Conservation (phyloP, 768 basidiomycete genomes). For the Guyanaporus albipodus region DNA sequence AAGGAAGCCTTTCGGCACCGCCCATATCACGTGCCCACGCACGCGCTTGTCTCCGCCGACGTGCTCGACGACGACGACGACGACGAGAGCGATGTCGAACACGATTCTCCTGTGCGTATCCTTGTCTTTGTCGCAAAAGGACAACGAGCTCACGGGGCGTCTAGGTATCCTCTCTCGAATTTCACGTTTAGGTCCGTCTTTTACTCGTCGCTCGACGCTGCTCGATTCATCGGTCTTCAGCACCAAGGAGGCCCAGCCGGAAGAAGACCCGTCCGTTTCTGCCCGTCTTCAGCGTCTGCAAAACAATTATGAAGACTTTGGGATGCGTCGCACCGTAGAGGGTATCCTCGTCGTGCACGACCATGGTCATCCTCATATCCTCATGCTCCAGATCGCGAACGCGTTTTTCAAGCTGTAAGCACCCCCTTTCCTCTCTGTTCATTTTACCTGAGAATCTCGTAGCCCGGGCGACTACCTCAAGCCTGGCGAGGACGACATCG, state of each 20-base stretch:
- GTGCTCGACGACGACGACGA: conserved; percentile 19
- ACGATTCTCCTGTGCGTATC: conserved; percentile 46
- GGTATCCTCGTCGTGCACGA: conserved; percentile 79
- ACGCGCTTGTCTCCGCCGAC: conserved; percentile 6
- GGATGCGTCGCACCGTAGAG: conserved; percentile 94
- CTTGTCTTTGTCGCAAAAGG: not conserved
- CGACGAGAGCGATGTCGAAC: conserved; percentile 43
- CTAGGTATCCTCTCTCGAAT: conserved; percentile 81
- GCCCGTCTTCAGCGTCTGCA: conserved; percentile 92
- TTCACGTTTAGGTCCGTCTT: conserved; percentile 78
- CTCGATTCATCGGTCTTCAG: conserved; percentile 38
- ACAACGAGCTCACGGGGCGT: not conserved
- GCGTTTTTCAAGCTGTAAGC: conserved; percentile 97
- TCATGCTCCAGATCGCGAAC: conserved; percentile 98
- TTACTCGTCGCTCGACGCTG: not conserved
- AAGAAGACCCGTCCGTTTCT: conserved; percentile 95
- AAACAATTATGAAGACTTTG: conserved; percentile 95
- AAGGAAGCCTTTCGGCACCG: conserved; percentile 4
- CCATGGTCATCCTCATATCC: conserved; percentile 95
- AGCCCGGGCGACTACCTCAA: conserved; percentile 99
- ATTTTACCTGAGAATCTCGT: not conserved
- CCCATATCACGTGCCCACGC: conserved; percentile 14
- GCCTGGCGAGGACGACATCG: conserved; percentile 90
- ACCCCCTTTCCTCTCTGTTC: not conserved
- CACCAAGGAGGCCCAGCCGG: conserved; percentile 94